Conservation (phyloP, 176 grass and related monocot species). For the Neostapfia colusana region DNA sequence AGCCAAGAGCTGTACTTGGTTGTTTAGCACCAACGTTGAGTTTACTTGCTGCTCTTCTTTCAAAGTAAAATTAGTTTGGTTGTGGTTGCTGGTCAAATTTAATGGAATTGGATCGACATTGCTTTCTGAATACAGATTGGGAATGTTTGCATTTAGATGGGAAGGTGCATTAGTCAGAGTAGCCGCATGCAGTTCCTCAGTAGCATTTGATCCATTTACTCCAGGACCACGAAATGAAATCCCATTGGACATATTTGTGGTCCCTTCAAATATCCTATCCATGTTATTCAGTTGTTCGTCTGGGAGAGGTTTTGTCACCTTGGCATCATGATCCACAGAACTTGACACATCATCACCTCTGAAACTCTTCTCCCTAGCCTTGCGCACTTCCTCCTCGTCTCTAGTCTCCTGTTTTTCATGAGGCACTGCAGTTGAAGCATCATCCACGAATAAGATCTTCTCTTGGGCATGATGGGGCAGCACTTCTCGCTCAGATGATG, state of each 20-base stretch:
- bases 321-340: slow-evolving; percentile 66
- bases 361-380: slow-evolving; percentile 73
- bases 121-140: slow-evolving; percentile 16
- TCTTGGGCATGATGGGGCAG: slow-evolving; percentile 45
- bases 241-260: slow-evolving; percentile 44
- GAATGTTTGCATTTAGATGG: slow-evolving; percentile 14
- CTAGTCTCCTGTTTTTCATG: slow-evolving; percentile 40
- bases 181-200: neutral
- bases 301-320: slow-evolving; percentile 52
- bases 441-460: slow-evolving; percentile 53
- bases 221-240: slow-evolving; percentile 26
- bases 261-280: slow-evolving; percentile 56
- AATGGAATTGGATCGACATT: slow-evolving; percentile 22
- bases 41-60: slow-evolving; percentile 36
- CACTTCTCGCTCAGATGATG: slow-evolving; percentile 43
- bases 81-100: slow-evolving; percentile 30
- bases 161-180: slow-evolving; percentile 12
- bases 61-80: slow-evolving; percentile 39
- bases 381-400: slow-evolving; percentile 52
- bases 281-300: slow-evolving; percentile 71
- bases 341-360: slow-evolving; percentile 60
- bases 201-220: slow-evolving; percentile 30
- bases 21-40: no score
- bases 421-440: slow-evolving; percentile 64
- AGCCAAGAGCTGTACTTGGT: slow-evolving; percentile 20